These are phyloP conservation scores for Neobulgaria alba DNA, from an alignment of 2,329 filamentous ascomycete species.

Conservation along the genomic window DNA sequence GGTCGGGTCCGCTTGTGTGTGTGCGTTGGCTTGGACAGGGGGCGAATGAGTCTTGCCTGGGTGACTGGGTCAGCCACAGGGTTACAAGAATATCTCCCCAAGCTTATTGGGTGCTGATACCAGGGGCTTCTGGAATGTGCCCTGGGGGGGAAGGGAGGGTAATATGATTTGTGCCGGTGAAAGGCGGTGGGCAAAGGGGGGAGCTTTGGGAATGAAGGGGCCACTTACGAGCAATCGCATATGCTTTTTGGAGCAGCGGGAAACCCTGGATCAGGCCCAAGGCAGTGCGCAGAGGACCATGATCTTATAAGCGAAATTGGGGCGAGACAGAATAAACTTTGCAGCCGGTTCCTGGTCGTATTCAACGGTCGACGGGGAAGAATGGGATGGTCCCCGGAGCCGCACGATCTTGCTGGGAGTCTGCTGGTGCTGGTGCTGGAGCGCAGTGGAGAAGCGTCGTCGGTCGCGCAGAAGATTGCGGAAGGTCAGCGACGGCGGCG, in stretches of 20 bases:
- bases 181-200: conserved; percentile 7
- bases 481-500: too few species aligned
- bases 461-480: too few species aligned
- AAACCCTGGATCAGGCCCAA: conserved; percentile 6
- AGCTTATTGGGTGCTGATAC: conserved; percentile 4
- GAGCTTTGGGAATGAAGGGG: background rate
- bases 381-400: background rate
- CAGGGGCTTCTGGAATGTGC: conserved; percentile 16
- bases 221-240: conserved; percentile 5
- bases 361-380: background rate
- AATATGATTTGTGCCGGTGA: conserved; percentile 3
- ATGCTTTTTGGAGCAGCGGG: too few species aligned
- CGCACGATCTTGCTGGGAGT: too few species aligned
- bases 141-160: background rate
- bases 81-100: conserved; percentile 5
- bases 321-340: conserved; percentile 3
- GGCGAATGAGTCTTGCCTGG: conserved; percentile 6
- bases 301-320: conserved; percentile 9
- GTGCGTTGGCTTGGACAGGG: conserved; percentile 16
- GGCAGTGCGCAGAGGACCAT: background rate
- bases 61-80: conserved; percentile 12
- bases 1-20: conserved; percentile 4
- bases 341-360: background rate
- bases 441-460: too few species aligned
- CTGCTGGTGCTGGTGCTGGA: too few species aligned